These are phyloP conservation scores for Naganishia sp. DNA, from an alignment of 1,284 basidiomycete species.

Conservation along the genomic window DNA sequence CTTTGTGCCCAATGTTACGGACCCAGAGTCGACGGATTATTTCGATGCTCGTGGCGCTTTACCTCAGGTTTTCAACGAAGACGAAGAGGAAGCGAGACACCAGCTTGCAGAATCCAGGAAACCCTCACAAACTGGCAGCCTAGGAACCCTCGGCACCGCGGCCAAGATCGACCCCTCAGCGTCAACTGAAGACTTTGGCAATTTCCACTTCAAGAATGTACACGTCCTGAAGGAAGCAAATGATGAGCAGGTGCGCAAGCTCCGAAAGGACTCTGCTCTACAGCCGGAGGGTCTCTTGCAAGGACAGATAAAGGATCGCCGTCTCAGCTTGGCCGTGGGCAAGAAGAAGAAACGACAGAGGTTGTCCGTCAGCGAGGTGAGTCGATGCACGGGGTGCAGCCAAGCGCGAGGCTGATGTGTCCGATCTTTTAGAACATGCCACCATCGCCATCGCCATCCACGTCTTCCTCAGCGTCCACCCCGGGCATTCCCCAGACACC, in stretches of 20 bases:
- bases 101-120: background rate
- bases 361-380: constrained; percentile 20
- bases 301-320: constrained; percentile 36
- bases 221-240: constrained; percentile 97
- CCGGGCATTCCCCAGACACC: constrained; percentile 48
- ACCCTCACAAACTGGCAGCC: background rate
- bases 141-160: constrained; percentile 9
- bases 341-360: constrained; percentile 20
- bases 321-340: constrained; percentile 37
- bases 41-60: constrained; percentile 89
- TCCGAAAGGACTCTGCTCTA: constrained; percentile 58
- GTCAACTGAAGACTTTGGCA: constrained; percentile 83
- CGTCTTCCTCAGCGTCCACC: constrained; percentile 87
- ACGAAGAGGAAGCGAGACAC: constrained; percentile 43
- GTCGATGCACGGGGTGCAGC: background rate
- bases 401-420: constrained; percentile 26
- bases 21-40: constrained; percentile 98
- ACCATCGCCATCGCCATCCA: constrained; percentile 82
- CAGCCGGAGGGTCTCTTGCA: constrained; percentile 31
- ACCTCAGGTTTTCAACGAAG: constrained; percentile 82
- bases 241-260: constrained; percentile 94
- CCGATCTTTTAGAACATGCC: constrained; percentile 36
- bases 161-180: constrained; percentile 45
- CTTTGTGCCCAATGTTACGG: constrained; percentile 92
- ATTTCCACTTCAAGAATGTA: constrained; percentile 97